Base-by-base conservation (phyloP, 768 basidiomycete species). In the Termitomyces sp. region DNA sequence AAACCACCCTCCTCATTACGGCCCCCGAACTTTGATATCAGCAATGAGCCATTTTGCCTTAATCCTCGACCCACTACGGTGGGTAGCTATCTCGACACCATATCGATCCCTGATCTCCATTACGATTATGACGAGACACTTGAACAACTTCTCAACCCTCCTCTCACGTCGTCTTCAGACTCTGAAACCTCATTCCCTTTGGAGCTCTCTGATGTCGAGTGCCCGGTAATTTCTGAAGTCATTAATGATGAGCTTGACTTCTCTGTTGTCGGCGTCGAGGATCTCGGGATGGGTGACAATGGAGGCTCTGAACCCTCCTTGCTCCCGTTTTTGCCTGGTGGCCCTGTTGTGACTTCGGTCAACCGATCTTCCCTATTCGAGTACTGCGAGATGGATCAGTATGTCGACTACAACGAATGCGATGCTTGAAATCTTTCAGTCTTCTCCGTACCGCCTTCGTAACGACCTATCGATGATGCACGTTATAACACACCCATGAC, bases 1-100 rank as follows among this genome's bases (percentile, higher is more conserved):
- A 44, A 23, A 52, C 11, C n/a, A 23, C 23, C 52, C 13, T 51
- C 44, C 5, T 49, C 55, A 0, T 31, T 60, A 18, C 56, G 55
- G 32, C 61, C 56, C 16, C 53, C 62, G 20, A 59, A 59, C 42
- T 63, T 62, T 40, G 62, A 65, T 23, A 38, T 20, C 25, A 56
- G 56, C 36, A 52, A 57, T 18, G 56, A 58, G 25, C 57, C 57
- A 12, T 65, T 60, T 31, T 60, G 54, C 13, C 56, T 55, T 39
- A 56, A 60, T 23, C 23, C 53, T 6, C 25, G 18, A 6, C 52
- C 53, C 15, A 42, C 20, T 7, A 50, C 46, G 5, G 22, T 49
- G 40, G 49, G 41, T 18, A 41, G 49, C 16, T 56, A 32, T 49
- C 50, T 61, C 16, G 43, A 57, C 22, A 32, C 43, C 29, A 32